Evolutionary conservation across 805 yeast genomes (phyloP).

Genomic region (Suhomyces faveliae): DNA sequence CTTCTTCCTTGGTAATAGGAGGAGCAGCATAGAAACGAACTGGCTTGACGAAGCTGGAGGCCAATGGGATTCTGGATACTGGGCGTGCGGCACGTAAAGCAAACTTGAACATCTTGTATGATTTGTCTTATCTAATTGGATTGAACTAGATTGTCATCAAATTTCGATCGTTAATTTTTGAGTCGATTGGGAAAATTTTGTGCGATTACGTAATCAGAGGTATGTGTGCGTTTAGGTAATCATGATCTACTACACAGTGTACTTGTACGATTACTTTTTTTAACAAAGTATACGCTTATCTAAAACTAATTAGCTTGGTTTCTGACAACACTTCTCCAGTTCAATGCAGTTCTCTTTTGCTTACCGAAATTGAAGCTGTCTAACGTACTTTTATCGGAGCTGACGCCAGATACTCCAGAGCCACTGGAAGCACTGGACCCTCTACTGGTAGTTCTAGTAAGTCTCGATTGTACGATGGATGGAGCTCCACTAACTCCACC

Average conservation of each 20-base stretch:
- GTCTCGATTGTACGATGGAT: slow-evolving; percentile 20
- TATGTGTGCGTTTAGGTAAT: not conserved
- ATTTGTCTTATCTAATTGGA: slow-evolving; percentile 1
- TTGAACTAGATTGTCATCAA: not conserved
- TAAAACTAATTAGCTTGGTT: too few species aligned
- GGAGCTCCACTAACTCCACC: slow-evolving; percentile 10
- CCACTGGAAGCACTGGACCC: slow-evolving; percentile 23
- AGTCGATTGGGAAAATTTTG: slow-evolving; percentile 1
- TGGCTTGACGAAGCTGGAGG: slow-evolving; percentile 28
- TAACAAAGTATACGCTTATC: too few species aligned
- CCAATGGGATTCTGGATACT: slow-evolving; percentile 29
- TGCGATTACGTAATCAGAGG: slow-evolving; percentile 4
- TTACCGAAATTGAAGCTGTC: slow-evolving; percentile 12
- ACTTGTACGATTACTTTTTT: too few species aligned
- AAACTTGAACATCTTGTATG: slow-evolving; percentile 48
- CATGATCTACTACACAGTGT: not conserved
- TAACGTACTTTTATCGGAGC: slow-evolving; percentile 19
- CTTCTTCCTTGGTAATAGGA: slow-evolving; percentile 71
- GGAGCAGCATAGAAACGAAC: slow-evolving; percentile 60
- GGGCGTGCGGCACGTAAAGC: slow-evolving; percentile 46
- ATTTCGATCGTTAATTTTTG: not conserved
- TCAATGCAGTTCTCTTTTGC: slow-evolving; percentile 36
- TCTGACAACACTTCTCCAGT: slow-evolving; percentile 33
- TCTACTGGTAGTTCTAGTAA: slow-evolving; percentile 22
- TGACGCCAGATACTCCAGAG: slow-evolving; percentile 28